Evolutionary conservation across 352 stramenopile species (phyloP), one percentile per base, ranked within the genome.

Genomic region (Thraustochytrium aureum): DNA sequence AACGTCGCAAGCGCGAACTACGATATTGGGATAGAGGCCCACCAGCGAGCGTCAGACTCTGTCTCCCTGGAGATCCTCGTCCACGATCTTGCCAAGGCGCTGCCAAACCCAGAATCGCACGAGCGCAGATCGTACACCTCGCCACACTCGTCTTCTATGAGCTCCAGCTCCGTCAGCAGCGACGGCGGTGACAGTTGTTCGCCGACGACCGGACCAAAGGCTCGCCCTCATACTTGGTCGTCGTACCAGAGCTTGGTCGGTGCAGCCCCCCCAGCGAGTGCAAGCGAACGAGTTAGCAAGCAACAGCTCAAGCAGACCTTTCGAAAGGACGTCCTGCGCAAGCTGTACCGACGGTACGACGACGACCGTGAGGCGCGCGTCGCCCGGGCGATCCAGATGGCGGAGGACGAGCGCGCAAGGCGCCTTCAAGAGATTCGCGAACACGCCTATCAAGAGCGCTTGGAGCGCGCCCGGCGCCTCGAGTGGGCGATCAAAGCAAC

Each of bases 401-500:
- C 75, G 22, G 75, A 84, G 61, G 69, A 50, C 3, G 75, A 84
- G 59, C 75, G 75, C 41, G 75, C 75, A 30, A 26, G 75, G 2
- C 75, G 75, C 30, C 2, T 84, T n/a, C 42, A 54, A 17, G 75
- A 84, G 32, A 32, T 74, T n/a, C 30, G 65, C 22, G 39, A 74
- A 5, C 52, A 62, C 26, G 5, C 14, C 5, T 67, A 56, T 32
- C 69, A 79, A 30, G 67, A 84, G 33, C 54, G 38, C 1, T 17
- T 62, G 2, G 75, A 84, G 50, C 75, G 75, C 7, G 52, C 43
- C 17, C 52, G 65, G 69, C 65, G 75, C 2, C 65, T 60, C 22
- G 59, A 72, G 45, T 84, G 75, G 75, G 75, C 75, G 22, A 67
- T 65, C 20, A 67, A 64, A 14, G 75, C 75, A 12, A 81, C 62